Percentiles rank a stretch among this genome's conserved stretches.
These are phyloP conservation scores for Begonia loranthoides DNA, from an alignment of 306 rosid species.

Conservation along the genomic window DNA sequence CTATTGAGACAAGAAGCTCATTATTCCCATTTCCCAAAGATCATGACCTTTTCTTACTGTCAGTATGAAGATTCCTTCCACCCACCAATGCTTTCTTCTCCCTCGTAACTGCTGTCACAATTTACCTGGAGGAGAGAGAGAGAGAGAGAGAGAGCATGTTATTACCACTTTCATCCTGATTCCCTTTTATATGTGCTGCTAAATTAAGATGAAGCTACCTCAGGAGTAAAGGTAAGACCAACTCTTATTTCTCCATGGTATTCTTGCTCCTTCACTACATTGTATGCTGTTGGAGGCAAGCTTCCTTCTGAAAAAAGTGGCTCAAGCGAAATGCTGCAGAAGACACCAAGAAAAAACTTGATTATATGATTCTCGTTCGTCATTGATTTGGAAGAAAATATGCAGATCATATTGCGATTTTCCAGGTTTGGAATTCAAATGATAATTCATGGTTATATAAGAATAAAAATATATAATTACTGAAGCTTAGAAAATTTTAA, in stretches of 20 bases:
- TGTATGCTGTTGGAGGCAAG: slow-evolving; percentile 34
- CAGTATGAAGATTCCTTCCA: slow-evolving; percentile 41
- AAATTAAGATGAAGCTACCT: slow-evolving; percentile 3
- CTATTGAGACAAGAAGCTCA: background rate
- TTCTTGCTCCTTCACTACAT: slow-evolving; percentile 45
- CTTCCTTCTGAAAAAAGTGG: slow-evolving; percentile 40
- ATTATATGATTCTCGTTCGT: background rate
- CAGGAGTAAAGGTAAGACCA: slow-evolving; percentile 37
- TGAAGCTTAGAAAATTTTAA: background rate
- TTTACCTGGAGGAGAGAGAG: background rate
- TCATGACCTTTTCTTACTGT: no score
- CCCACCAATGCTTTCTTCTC: slow-evolving; percentile 39
- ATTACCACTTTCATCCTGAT: background rate
- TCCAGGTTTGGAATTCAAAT: slow-evolving; percentile 11
- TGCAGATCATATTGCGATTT: no score
- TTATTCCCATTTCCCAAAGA: no score
- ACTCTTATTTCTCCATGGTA: slow-evolving; percentile 40
- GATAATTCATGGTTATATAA: no score
- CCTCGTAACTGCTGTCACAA: slow-evolving; percentile 4
- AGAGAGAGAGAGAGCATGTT: background rate
- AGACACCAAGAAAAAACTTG: background rate
- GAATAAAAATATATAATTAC: no score
- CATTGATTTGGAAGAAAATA: no score
- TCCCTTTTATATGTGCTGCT: background rate
- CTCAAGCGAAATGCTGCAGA: slow-evolving; percentile 44